Conservation (phyloP, 352 stramenopile species). For the Globisporangium nodosum region DNA sequence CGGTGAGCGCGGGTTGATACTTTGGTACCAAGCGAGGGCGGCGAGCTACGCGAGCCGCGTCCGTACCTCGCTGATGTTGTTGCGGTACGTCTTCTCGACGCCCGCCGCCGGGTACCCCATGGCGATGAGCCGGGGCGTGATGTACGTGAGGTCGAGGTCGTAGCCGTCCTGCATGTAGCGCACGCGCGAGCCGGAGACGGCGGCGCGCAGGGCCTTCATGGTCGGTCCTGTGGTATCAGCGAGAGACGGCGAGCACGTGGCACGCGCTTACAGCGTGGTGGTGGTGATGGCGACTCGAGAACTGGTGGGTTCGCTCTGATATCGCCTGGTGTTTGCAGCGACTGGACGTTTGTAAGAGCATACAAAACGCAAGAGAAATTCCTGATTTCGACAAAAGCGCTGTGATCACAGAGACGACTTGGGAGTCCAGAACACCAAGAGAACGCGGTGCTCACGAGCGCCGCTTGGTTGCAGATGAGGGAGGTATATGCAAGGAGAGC, state of each 20-base stretch:
- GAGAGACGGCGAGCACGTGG: too few relatives aligned
- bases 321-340: too few relatives aligned
- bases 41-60: too few relatives aligned
- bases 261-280: too few relatives aligned
- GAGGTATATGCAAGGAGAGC: too few relatives aligned
- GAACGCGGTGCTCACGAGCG: too few relatives aligned
- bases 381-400: not conserved
- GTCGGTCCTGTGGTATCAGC: not conserved
- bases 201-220: slow-evolving; percentile 78
- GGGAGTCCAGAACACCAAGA: too few relatives aligned
- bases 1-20: not conserved
- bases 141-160: slow-evolving; percentile 85
- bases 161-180: slow-evolving; percentile 80
- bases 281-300: not conserved
- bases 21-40: not conserved
- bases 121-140: slow-evolving; percentile 70
- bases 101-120: slow-evolving; percentile 80
- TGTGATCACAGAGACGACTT: too few relatives aligned
- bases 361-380: not conserved
- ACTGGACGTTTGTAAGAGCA: not conserved
- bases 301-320: not conserved
- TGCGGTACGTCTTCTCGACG: slow-evolving; percentile 84
- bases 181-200: slow-evolving; percentile 75
- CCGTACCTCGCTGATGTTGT: slow-evolving; percentile 72
- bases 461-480: too few relatives aligned